Percentiles rank a stretch among this genome's conserved stretches.
Evolutionary conservation across 1,284 basidiomycete species (phyloP).

Genomic region (Laetiporus sulphureus): DNA sequence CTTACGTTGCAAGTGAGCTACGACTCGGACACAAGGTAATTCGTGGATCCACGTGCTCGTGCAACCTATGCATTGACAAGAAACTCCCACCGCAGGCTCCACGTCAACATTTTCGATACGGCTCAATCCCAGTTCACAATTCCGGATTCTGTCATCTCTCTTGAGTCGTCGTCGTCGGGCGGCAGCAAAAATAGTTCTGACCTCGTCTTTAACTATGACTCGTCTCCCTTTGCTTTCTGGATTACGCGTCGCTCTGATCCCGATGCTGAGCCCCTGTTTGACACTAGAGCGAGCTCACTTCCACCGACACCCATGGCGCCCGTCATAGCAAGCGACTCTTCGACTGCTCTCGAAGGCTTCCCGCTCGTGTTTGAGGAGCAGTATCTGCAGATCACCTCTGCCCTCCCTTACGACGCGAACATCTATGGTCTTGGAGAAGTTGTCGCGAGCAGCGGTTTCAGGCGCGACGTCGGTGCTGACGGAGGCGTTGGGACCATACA

Average conservation of each 20-base stretch:
- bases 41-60: neutral
- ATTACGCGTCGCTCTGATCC: slow-evolving; percentile 60
- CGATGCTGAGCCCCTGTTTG: slow-evolving; percentile 57
- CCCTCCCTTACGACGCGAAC: slow-evolving; percentile 58
- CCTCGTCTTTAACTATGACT: slow-evolving; percentile 61
- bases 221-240: slow-evolving; percentile 73
- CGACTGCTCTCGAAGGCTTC: slow-evolving; percentile 49
- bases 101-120: slow-evolving; percentile 73
- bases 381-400: slow-evolving; percentile 61
- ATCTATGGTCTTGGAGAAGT: slow-evolving; percentile 78
- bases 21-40: slow-evolving; percentile 47
- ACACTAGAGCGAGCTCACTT: slow-evolving; percentile 56
- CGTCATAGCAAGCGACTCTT: slow-evolving; percentile 37
- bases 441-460: slow-evolving; percentile 59
- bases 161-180: slow-evolving; percentile 32
- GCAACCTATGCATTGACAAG: slow-evolving; percentile 3
- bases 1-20: slow-evolving; percentile 64
- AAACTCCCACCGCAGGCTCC: slow-evolving; percentile 45
- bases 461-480: slow-evolving; percentile 49
- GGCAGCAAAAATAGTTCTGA: slow-evolving; percentile 40
- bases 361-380: slow-evolving; percentile 74
- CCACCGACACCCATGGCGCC: slow-evolving; percentile 49
- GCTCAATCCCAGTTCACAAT: slow-evolving; percentile 62
- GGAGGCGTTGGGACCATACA: slow-evolving; percentile 56
- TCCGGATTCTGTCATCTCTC: slow-evolving; percentile 49